Evolutionary conservation across 495 filamentous ascomycete species (phyloP), one percentile per base, ranked within the genome.

Genomic region (Trichoderma erinaceum): DNA sequence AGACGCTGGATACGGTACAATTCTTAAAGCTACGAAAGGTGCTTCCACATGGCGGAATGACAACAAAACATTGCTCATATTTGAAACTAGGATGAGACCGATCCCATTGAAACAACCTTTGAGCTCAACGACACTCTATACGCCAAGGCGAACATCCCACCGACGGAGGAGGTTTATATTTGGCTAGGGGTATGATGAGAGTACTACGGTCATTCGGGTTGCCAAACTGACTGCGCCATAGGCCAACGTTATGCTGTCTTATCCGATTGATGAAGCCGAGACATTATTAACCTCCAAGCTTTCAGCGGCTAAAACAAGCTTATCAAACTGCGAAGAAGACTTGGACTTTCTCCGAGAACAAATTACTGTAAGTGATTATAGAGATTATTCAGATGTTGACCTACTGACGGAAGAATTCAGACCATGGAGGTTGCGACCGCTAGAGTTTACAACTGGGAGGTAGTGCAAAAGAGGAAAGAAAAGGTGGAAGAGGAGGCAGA

Each of bases 361-460:
- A 82, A 95, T 98, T 73, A 99, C 95, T 74, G 93, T 96, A 82
- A 67, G 85, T 77, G 15, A 41, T 27, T 21, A 52, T 18, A 25
- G 41, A 21, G 64, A 18, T 52, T 61, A 68, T 67, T 43, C 18
- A 15, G 27, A 3, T 41, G n/a, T 11, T 52, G 21, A 12, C 38
- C 15, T 73, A 66, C 77, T 81, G 65, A 82, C 69, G 25, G 25
- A 13, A 4, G n/a, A 32, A 41, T 71, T 21, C 71, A 97, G 92
- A 99, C 95, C 0, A 86, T 99, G 78, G 95, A 99, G 78, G 95
- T 99, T 48, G 95, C 95, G 15, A 93, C 92, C 21, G 95, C 95
- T 25, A 83, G 96, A 67, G 91, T 99, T n/a, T 99, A 98, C 77
- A 99, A 99, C 76, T 97, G 94, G 92, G 95, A 99, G 74, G 91